Evolutionary conservation across 768 basidiomycete genomes (phyloP).

Genomic region (Phylloporus sp.): DNA sequence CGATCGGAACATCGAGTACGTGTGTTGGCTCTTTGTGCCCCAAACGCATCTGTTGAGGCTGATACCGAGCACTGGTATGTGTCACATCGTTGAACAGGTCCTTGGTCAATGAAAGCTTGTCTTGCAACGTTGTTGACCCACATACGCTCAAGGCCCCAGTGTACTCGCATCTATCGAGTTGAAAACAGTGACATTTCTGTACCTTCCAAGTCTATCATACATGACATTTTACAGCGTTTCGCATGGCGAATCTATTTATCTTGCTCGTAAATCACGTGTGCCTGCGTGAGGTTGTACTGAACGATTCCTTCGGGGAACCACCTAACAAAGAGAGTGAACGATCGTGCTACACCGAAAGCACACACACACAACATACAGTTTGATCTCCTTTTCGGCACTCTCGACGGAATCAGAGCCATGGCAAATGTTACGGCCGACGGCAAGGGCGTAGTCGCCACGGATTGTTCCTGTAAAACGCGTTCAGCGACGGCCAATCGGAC

Average conservation of each 20-base stretch:
- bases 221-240: conserved; percentile 3
- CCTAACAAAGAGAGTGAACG: conserved; percentile 35
- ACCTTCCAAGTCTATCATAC: conserved; percentile 19
- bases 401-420: conserved; percentile 90
- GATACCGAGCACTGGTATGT: no score
- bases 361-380: conserved; percentile 54
- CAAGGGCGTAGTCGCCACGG: conserved; percentile 92
- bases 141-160: no score
- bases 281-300: conserved; percentile 64
- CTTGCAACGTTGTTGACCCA: no score
- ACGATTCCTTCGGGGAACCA: conserved; percentile 90
- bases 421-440: conserved; percentile 93
- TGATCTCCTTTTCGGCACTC: conserved; percentile 91
- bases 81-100: no score
- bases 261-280: conserved; percentile 79
- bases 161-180: no score
- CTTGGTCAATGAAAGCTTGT: no score
- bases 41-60: no score
- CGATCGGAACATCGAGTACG: no score
- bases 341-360: not conserved
- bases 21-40: no score
- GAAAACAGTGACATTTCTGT: not conserved
- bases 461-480: conserved; percentile 66
- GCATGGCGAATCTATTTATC: conserved; percentile 15
- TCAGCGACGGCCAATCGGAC: conserved; percentile 3